Evolutionary conservation across 805 yeast genomes (phyloP).

Genomic region (Pichia californica): DNA sequence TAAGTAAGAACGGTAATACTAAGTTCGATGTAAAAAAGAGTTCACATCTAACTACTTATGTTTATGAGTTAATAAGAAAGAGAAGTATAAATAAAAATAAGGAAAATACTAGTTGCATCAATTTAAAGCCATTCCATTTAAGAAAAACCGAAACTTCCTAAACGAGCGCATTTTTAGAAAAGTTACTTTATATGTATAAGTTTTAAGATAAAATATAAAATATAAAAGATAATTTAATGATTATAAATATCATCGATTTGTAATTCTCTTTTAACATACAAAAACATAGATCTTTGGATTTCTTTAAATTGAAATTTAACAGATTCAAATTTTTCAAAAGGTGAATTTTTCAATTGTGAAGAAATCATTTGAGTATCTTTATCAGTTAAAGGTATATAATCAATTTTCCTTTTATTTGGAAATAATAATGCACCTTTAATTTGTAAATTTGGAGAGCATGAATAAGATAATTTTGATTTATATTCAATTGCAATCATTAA

Average conservation of each 20-base stretch:
- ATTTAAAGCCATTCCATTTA: too few species aligned
- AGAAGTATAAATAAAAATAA: too few species aligned
- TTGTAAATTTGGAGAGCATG: neutral
- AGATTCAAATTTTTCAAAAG: too few species aligned
- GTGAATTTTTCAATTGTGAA: neutral
- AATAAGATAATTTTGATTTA: conserved; percentile 9
- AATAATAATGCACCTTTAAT: conserved; percentile 9
- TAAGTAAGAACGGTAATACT: too few species aligned
- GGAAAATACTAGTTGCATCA: too few species aligned
- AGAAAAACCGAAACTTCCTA: too few species aligned
- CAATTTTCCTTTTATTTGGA: neutral
- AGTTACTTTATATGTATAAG: too few species aligned
- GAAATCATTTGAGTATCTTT: conserved; percentile 3
- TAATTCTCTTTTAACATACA: conserved; percentile 12
- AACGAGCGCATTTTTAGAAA: too few species aligned
- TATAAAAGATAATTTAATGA: neutral
- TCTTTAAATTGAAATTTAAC: conserved; percentile 4
- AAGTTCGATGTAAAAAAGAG: too few species aligned
- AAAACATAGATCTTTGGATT: conserved; percentile 12
- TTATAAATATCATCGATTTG: neutral
- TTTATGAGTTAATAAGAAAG: too few species aligned
- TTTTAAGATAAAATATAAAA: too few species aligned
- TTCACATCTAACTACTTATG: too few species aligned
- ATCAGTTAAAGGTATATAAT: conserved; percentile 3
- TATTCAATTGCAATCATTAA: conserved; percentile 42